Conservation (phyloP, 106 monocot species). For the Acorus calamus region DNA sequence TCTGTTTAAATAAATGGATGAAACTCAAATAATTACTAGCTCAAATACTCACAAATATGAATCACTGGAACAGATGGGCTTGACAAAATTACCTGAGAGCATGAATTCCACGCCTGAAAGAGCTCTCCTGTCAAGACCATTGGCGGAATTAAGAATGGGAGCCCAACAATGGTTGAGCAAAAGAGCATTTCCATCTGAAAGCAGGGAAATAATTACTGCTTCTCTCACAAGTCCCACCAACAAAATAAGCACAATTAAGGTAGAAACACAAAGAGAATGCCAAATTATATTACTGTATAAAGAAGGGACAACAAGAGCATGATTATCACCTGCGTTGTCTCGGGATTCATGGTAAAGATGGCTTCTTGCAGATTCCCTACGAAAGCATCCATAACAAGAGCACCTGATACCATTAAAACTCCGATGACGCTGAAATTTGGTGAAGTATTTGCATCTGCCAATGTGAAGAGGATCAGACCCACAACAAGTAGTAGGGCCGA, state of each 20-base stretch:
- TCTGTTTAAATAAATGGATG: too few species aligned
- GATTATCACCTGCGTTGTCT: slow-evolving; percentile 70
- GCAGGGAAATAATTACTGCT: too few species aligned
- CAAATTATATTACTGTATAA: background rate
- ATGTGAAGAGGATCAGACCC: slow-evolving; percentile 80
- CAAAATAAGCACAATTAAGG: background rate
- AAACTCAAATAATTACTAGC: too few species aligned
- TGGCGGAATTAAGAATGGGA: slow-evolving; percentile 67
- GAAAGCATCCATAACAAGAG: slow-evolving; percentile 86
- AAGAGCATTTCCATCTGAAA: slow-evolving; percentile 90
- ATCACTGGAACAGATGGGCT: too few species aligned
- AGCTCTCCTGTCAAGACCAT: slow-evolving; percentile 91
- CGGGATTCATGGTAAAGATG: slow-evolving; percentile 81
- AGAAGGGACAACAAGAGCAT: background rate
- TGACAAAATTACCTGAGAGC: slow-evolving; percentile 44
- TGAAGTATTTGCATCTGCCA: slow-evolving; percentile 79
- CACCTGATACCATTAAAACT: slow-evolving; percentile 72
- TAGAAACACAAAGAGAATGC: background rate
- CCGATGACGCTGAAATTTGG: slow-evolving; percentile 84
- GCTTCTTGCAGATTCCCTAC: slow-evolving; percentile 91
- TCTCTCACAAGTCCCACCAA: too few species aligned
- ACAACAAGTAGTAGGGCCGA: slow-evolving; percentile 75
- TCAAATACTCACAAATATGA: too few species aligned
- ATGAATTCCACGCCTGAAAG: slow-evolving; percentile 68
- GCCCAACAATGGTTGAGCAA: slow-evolving; percentile 76